Evolutionary conservation across 2,329 filamentous ascomycete genomes (phyloP), one percentile per base, ranked within the genome.

Genomic region (Ophiostoma piceae): DNA sequence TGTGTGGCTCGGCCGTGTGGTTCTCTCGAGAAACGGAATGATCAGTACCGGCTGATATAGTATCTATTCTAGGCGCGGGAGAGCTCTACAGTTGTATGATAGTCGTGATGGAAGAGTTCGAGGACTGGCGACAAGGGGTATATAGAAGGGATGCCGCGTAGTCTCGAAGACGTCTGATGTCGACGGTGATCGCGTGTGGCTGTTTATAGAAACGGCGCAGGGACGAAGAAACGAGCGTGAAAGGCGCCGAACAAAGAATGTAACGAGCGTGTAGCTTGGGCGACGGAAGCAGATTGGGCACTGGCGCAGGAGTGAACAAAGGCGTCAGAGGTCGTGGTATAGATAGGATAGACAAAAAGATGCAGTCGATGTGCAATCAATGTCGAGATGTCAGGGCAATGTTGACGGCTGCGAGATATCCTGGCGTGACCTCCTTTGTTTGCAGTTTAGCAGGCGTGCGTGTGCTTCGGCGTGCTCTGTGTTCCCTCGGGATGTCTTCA

Each of bases 11-110:
- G 22, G 22, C 22, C 22, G 67, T 43, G 12, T 37, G 51, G 26
- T 35, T 68, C 32, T 60, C 67, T 71, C 67, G n/a, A 66, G 66
- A 54, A 68, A 51, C 39, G 19, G 47, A 57, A n/a, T 39, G 37
- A 70, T 68, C 69, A 70, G 69, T 57, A 32, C 57, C 57, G 57
- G 57, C 57, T 62, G 57, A 62, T 62, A 5, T 62, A 14, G 57
- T 62, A 11, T 60, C 54, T 32, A 12, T 32, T 29, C 4, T 14
- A 54, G 4, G 51, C 19, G 57, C 26, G 26, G 26, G 11, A 32
- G 26, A 32, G 57, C 6, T 19, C 16, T n/a, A 16, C 19, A 47
- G 43, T 47, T 19, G 19, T 7, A n/a, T 8, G 51, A n/a, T 57
- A n/a, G n/a, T 57, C n/a, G 8, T 1, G 51, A n/a, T 0, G 26